Conservation (phyloP, 257 asterid species). For the Anisodus tanguticus region DNA sequence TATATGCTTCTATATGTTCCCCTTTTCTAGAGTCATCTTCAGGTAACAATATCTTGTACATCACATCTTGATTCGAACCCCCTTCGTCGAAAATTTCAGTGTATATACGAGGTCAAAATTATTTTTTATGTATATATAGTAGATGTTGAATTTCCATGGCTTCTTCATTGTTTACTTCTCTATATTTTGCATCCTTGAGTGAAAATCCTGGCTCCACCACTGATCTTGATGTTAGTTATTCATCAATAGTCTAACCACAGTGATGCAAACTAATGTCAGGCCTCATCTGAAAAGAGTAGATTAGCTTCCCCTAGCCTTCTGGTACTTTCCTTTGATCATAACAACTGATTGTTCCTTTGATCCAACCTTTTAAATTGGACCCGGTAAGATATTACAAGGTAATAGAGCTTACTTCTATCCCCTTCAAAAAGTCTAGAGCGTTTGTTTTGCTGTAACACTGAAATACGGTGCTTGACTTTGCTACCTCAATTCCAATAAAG, state of each 20-base stretch:
- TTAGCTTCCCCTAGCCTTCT: not conserved
- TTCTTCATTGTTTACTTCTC: too few relatives aligned
- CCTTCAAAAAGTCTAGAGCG: not conserved
- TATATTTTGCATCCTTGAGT: too few relatives aligned
- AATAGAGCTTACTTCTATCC: not conserved
- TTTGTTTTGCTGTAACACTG: not conserved
- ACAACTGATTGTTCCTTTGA: not conserved
- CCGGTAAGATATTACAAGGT: not conserved
- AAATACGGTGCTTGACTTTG: not conserved
- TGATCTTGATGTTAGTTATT: not conserved
- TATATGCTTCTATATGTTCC: not conserved
- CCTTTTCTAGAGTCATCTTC: slow-evolving; percentile 1
- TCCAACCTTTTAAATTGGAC: not conserved
- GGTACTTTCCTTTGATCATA: too few relatives aligned
- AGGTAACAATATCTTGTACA: not conserved
- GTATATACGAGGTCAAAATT: too few relatives aligned
- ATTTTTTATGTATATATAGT: not conserved
- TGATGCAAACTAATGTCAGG: not conserved
- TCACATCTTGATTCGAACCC: not conserved
- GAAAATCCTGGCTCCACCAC: too few relatives aligned
- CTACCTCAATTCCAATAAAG: not conserved
- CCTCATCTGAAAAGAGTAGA: not conserved
- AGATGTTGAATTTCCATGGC: too few relatives aligned
- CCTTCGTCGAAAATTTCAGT: too few relatives aligned
- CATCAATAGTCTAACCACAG: not conserved